Conservation (phyloP, 306 rosid genomes). For the Argentina anserina region DNA sequence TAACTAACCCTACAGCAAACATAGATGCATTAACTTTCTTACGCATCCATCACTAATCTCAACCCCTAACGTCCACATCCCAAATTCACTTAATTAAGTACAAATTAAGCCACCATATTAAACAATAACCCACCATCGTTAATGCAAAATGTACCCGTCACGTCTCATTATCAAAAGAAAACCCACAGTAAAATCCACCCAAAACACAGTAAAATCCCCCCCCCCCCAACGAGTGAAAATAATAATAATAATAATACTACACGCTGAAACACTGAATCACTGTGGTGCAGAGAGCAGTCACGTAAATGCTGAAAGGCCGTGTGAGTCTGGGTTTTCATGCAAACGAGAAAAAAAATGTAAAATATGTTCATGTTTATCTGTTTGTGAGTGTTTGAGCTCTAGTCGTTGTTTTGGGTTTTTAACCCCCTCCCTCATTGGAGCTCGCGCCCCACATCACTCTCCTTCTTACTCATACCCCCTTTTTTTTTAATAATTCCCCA, state of each 20-base stretch:
- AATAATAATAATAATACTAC: no score
- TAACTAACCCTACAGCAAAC: neutral
- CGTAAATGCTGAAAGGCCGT: neutral
- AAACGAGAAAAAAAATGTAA: conserved; percentile 8
- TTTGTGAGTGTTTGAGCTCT: conserved; percentile 17
- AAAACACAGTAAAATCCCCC: neutral
- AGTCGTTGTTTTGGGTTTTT: conserved; percentile 11
- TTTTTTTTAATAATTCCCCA: neutral
- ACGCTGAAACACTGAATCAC: no score
- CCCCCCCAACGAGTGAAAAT: neutral
- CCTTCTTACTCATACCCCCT: neutral
- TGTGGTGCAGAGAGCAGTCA: neutral
- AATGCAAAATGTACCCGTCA: neutral
- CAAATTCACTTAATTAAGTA: conserved; percentile 12
- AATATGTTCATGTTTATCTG: conserved; percentile 36
- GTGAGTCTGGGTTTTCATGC: neutral
- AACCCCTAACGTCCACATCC: neutral
- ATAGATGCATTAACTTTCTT: neutral
- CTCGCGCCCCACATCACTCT: conserved; percentile 48
- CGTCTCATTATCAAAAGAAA: neutral
- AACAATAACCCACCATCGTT: neutral
- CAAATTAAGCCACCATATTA: neutral
- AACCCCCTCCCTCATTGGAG: conserved; percentile 32
- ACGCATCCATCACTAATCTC: neutral
- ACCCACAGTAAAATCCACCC: neutral